Base-by-base conservation (phyloP, 768 basidiomycete genomes). In the Clitopilus hobsonii region DNA sequence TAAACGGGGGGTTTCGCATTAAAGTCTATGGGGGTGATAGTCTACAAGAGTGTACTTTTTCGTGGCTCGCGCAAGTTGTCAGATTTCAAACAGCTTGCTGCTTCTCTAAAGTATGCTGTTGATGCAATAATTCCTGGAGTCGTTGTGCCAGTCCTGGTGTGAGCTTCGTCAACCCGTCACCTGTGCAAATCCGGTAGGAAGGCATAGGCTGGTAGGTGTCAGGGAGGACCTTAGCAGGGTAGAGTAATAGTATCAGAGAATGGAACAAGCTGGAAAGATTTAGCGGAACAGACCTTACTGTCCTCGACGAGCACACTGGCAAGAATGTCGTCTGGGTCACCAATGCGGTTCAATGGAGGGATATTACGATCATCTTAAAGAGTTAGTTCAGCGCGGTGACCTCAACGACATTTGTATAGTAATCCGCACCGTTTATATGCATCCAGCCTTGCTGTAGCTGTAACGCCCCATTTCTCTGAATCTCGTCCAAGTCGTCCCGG, bases 141-240 rank as follows among this genome's bases (percentile, higher is more conserved):
- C 77, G 74, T 57, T 67, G 64, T 30, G 80, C 76, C 7, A 92
- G 74, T 2, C 87, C 89, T 5, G 83, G 81, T 0, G 89, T 89
- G 50, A 93, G 76, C 55, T 82, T 80, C 1, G 78, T 75, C 0
- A 88, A 69, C 2, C 91, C 91, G 56, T 91, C 88, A 10, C 79
- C 67, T 1, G 91, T 93, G 68, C 87, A 91, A 16, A 92, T 56
- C 18, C 91, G 82, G 66, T 93, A 93, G 6, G 91, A 78, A 0
- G 90, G 89, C 91, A 93, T 92, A 5, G 86, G 77, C 62, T 88
- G 82, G 60, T 92, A 93, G 1, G 90, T 93, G 24, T 88, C 83
- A 0, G 83, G 63, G 8, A 79, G 63, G 27, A 90, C 85, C 88
- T 89, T 60, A 16, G 32, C 49, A 30, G 18, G 11, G 11, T 45